Evolutionary conservation across 805 yeast species (phyloP), one percentile per base, ranked within the genome.

Genomic region (Saccharomycodes ludwigii): DNA sequence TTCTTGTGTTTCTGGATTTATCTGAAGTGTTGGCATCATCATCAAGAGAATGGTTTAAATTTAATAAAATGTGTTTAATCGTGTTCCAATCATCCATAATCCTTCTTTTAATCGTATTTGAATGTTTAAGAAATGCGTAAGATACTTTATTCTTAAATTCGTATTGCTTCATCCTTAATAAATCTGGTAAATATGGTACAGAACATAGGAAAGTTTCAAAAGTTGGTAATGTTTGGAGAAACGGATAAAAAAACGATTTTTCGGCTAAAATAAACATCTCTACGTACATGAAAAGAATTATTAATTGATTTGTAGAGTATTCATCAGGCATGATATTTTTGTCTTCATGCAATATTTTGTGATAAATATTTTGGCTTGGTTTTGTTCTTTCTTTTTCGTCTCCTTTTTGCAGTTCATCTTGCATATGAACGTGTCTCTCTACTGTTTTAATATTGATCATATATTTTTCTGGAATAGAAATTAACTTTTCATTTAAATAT

Each of bases 1-100:
- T 31, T 2, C 14, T 24, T 24, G 16, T 32, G 5, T 40, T 33
- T 3, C 53, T 33, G 2, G 56, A 18, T 10, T 31, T n/a, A 12
- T 10, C 5, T 3, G 11, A 12, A 4, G 18, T 14, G 3, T 4
- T 12, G 4, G 6, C 29, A 19, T 9, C 23, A 2, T 31, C 35
- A 5, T 34, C 31, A 2, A 34, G 4, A 1, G 37, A 12, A 8
- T 40, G 36, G 3, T 18, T 3, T 10, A 32, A 13, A 14, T 11
- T 13, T 3, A 6, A 5, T 24, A 28, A 31, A 11, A 25, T 18
- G 8, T 3, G 3, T 15, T 15, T n/a, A n/a, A n/a, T n/a, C n/a
- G n/a, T n/a, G n/a, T n/a, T n/a, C n/a, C n/a, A n/a, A n/a, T n/a
- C n/a, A n/a, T n/a, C n/a, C n/a, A n/a, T n/a, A n/a, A n/a, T n/a